Percentiles rank a stretch among this genome's conserved stretches.
Conservation (phyloP, 805 yeast genomes). For the Cyberlindnera misumaiensis region DNA sequence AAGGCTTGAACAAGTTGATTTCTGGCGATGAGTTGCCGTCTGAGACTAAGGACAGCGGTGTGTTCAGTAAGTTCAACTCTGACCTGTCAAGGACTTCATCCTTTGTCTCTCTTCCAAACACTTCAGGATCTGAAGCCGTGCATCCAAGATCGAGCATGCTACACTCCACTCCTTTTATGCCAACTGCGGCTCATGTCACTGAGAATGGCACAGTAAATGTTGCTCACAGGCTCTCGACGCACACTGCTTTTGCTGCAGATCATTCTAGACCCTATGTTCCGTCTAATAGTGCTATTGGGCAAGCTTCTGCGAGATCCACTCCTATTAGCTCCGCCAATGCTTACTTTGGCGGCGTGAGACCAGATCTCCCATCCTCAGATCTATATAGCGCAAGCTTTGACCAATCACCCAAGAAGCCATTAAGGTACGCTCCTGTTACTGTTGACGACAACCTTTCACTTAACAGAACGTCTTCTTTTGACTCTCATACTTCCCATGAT, state of each 20-base stretch:
- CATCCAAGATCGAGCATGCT: constrained; percentile 4
- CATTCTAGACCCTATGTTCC: not conserved
- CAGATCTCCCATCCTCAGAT: not conserved
- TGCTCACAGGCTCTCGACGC: too few relatives aligned
- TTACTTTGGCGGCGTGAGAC: not conserved
- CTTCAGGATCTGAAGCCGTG: constrained; percentile 4
- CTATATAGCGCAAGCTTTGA: not conserved
- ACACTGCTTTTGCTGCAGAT: not conserved
- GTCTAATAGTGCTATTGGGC: not conserved
- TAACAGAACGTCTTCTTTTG: constrained; percentile 19
- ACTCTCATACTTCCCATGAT: constrained; percentile 12
- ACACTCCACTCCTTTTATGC: constrained; percentile 5
- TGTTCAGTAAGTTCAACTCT: constrained; percentile 68
- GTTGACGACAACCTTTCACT: not conserved
- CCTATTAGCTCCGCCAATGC: not conserved
- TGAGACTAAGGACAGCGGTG: constrained; percentile 35
- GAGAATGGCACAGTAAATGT: too few relatives aligned
- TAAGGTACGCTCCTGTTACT: too few relatives aligned
- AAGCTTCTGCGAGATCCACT: not conserved
- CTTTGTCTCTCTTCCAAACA: constrained; percentile 13
- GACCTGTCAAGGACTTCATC: constrained; percentile 50
- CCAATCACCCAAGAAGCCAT: not conserved
- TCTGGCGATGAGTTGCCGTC: constrained; percentile 69
- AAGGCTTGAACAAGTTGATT: constrained; percentile 69
- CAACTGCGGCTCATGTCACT: not conserved